A percentile compares a stretch with the other conserved stretches of the same genome.
Conservation (phyloP, 306 rosid genomes). For the Corylus avellana region DNA sequence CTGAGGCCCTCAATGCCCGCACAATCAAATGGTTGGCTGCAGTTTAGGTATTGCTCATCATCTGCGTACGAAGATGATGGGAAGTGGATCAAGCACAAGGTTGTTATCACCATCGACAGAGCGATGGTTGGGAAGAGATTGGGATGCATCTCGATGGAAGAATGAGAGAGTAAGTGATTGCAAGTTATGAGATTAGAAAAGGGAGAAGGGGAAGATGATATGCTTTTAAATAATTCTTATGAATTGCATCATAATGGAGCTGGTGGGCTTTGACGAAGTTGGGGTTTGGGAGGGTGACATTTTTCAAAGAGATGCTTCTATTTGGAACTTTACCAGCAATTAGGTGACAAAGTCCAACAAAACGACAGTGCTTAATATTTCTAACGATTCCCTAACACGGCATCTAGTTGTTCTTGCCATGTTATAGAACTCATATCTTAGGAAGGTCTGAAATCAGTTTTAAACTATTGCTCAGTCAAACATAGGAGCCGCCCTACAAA, state of each 20-base stretch:
- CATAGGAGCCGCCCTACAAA: neutral
- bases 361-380: neutral
- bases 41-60: conserved; percentile 25
- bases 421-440: too few relatives aligned
- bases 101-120: conserved; percentile 29
- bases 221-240: neutral
- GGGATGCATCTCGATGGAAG: conserved; percentile 30
- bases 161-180: neutral
- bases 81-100: conserved; percentile 32
- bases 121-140: conserved; percentile 13
- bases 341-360: conserved; percentile 24
- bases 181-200: neutral
- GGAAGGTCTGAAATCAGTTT: neutral
- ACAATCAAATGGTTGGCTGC: conserved; percentile 32
- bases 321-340: neutral
- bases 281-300: neutral
- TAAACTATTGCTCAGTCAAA: neutral
- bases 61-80: conserved; percentile 15
- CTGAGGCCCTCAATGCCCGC: conserved; percentile 21
- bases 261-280: neutral
- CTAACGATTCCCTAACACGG: neutral
- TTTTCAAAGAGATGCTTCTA: conserved; percentile 17
- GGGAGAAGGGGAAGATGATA: neutral
- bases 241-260: neutral
- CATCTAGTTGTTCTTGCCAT: too few relatives aligned